These are phyloP conservation scores for Ceratocystis variospora DNA, from an alignment of 2,329 filamentous ascomycete genomes.

Conservation along the genomic window DNA sequence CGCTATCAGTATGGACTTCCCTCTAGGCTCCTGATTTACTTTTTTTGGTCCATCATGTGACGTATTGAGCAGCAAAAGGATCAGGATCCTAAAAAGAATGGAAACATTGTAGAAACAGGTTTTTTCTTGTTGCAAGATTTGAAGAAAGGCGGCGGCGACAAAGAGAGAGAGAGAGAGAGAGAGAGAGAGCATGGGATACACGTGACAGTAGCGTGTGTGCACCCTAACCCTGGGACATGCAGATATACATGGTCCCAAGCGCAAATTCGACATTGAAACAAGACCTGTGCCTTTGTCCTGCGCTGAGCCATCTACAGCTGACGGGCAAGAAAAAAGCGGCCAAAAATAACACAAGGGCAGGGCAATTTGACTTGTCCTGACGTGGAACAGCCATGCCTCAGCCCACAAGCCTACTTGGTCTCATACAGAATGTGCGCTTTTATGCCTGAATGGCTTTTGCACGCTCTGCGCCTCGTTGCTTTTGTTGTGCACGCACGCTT, in stretches of 20 bases:
- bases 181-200: neutral
- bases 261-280: too few species aligned
- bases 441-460: neutral
- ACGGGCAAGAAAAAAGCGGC: neutral
- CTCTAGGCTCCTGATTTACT: neutral
- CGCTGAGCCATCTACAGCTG: too few species aligned
- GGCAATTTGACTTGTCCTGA: neutral
- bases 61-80: neutral
- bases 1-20: neutral
- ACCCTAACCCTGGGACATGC: neutral
- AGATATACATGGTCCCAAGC: too few species aligned
- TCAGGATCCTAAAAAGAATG: neutral
- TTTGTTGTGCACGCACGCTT: neutral
- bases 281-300: too few species aligned
- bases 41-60: neutral
- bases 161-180: neutral
- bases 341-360: neutral
- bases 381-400: too few species aligned
- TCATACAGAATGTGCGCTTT: neutral
- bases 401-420: neutral
- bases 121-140: neutral
- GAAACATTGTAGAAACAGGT: slow-evolving; percentile 7
- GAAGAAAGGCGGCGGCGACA: neutral
- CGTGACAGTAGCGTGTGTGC: neutral
- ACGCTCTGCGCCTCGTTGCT: neutral